Evolutionary conservation across 768 basidiomycete species (phyloP).

Genomic region (Collybiopsis luxurians): DNA sequence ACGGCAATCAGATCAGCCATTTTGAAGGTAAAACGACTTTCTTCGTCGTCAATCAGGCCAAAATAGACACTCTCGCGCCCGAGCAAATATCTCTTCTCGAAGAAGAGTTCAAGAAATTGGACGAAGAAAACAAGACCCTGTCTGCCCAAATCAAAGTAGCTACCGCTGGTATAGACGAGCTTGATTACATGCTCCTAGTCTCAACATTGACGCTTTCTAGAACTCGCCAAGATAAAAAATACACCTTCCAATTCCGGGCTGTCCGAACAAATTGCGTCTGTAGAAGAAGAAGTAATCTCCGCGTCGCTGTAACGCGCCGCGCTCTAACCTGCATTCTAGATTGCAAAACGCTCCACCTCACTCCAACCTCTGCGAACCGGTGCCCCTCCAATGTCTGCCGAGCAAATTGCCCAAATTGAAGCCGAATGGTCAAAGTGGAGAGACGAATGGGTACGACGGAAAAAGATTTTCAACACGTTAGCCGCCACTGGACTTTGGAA

Average conservation of each 20-base stretch:
- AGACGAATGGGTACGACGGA: constrained; percentile 74
- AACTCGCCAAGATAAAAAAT: constrained; percentile 58
- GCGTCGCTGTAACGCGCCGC: background rate
- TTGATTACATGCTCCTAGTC: background rate
- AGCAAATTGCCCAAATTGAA: constrained; percentile 68
- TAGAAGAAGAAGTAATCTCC: constrained; percentile 48
- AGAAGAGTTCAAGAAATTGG: constrained; percentile 49
- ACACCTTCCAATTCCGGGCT: constrained; percentile 74
- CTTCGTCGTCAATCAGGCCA: constrained; percentile 82
- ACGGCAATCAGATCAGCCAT: constrained; percentile 3
- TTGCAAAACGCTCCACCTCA: constrained; percentile 42
- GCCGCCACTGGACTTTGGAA: constrained; percentile 20
- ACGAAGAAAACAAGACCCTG: constrained; percentile 58
- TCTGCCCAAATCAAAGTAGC: constrained; percentile 48
- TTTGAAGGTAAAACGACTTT: constrained; percentile 76
- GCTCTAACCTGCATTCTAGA: constrained; percentile 31
- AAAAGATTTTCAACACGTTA: constrained; percentile 74
- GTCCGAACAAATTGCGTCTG: constrained; percentile 45
- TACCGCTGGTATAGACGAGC: constrained; percentile 36
- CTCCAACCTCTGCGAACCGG: constrained; percentile 69
- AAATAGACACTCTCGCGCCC: constrained; percentile 60
- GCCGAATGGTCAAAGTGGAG: constrained; percentile 79
- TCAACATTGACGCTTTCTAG: constrained; percentile 30
- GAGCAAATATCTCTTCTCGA: constrained; percentile 63
- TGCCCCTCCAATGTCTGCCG: constrained; percentile 62